phyloP scores from a whole-genome alignment of 306 rosid genomes.

The Trichosanthes truncata region DNA sequence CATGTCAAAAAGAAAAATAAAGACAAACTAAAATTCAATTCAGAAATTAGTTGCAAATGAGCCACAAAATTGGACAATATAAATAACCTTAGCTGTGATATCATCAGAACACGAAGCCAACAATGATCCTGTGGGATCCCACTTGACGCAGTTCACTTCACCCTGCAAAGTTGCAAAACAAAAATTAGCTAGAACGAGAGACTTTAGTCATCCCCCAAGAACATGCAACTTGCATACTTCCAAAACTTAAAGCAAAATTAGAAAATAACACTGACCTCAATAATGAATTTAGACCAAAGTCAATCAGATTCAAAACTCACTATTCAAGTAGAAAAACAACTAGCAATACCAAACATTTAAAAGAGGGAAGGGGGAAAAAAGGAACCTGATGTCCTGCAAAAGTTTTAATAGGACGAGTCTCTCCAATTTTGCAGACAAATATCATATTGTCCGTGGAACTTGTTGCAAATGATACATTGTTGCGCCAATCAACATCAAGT shows the following conservation, averaged over 20 bases:
- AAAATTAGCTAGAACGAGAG: background rate
- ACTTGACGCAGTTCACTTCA: constrained; percentile 92
- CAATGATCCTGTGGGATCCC: constrained; percentile 92
- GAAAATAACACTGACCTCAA: background rate
- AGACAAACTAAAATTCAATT: background rate
- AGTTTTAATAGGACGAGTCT: constrained; percentile 55
- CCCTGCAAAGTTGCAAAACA: constrained; percentile 43
- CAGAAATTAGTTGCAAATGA: background rate
- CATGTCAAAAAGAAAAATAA: background rate
- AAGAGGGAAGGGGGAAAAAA: background rate
- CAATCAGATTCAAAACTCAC: background rate
- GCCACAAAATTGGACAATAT: background rate
- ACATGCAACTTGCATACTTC: background rate
- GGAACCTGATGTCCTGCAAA: constrained; percentile 90
- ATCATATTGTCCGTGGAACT: constrained; percentile 87
- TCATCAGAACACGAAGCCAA: constrained; percentile 96
- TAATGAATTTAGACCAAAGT: background rate
- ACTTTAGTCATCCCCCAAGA: background rate
- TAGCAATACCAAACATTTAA: background rate
- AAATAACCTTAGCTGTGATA: constrained; percentile 73
- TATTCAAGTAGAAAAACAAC: background rate
- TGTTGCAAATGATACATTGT: constrained; percentile 77
- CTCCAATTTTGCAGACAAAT: constrained; percentile 88
- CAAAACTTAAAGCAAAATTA: background rate
- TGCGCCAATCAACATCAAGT: constrained; percentile 97